Base-by-base conservation (phyloP, 2,329 filamentous ascomycete genomes). In the Colletotrichum sp. region DNA sequence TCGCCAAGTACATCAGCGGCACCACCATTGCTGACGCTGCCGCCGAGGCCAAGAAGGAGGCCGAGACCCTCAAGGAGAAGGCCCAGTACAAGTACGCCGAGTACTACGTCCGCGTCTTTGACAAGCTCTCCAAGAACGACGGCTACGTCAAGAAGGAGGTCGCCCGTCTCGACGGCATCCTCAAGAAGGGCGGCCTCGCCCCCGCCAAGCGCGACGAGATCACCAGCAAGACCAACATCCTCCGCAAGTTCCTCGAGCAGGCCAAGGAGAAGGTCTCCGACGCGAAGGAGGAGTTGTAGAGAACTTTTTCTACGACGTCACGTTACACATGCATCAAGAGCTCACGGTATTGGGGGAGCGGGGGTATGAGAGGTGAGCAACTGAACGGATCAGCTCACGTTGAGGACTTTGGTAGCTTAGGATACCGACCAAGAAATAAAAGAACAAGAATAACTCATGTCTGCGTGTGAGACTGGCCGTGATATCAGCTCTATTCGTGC, bases 81-180 rank as follows among this genome's bases (percentile, higher is more conserved):
- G 88, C 87, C 15, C 88, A 92, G 85, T 85, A 93, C 85, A 95
- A 95, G 88, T 98, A 96, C 83, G 95, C 95, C 63, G 91, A 96
- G 86, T 99, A 99, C 91, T 99, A 99, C 85, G 89, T 97, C 84
- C 95, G 95, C 84, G 96, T 98, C 71, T 94, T 97, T 77, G 92
- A 95, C 84, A 99, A 98, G 92, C 88, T 97, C 78, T 90, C 88
- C 83, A 89, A 93, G 85, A 98, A 94, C 87, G 90, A 94, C 77
- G 93, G 89, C 68, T 98, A 95, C 82, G 95, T 93, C 65, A 88
- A 92, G 83, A 99, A 98, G 92, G 96, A 99, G 90, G 88, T 96
- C 78, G 90, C 92, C 77, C 92, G 96, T 78, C 89, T 99, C 77
- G 91, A 95, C 80, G 92, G 93, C 79, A 91, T 99, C 79, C 87